Conservation (phyloP, 352 stramenopile genomes). For the Phytophthora pluvialis region DNA sequence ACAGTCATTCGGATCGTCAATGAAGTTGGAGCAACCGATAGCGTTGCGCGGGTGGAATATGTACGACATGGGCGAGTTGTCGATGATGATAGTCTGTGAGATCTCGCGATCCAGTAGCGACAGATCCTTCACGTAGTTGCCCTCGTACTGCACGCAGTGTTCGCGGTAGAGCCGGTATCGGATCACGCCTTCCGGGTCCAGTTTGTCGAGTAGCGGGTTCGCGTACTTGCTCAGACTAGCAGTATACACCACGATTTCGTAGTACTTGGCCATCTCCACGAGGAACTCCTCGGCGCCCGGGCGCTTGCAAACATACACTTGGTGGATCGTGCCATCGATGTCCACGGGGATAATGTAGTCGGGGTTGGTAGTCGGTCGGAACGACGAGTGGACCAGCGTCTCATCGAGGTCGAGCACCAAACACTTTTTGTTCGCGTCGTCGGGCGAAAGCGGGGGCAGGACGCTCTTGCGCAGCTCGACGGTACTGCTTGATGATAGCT, state of each 20-base stretch:
- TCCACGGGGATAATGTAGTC: conserved; percentile 98
- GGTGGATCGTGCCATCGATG: conserved; percentile 88
- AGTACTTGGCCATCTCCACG: conserved; percentile 94
- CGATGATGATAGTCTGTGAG: conserved; percentile 97
- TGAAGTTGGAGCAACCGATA: conserved; percentile 89
- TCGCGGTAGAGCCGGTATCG: conserved; percentile 92
- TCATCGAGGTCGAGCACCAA: conserved; percentile 97
- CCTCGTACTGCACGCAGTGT: conserved; percentile 96
- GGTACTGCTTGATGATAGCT: conserved; percentile 37
- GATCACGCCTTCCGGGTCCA: conserved; percentile 93
- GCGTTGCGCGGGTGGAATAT: conserved; percentile 96
- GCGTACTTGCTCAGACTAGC: conserved; percentile 98
- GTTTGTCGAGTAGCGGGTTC: conserved; percentile 95
- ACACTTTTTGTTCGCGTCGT: conserved; percentile 86
- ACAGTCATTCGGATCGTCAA: conserved; percentile 89
- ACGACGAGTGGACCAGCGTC: conserved; percentile 98
- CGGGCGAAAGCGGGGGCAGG: conserved; percentile 41
- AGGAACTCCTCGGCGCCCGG: conserved; percentile 97
- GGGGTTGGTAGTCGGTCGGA: conserved; percentile 92
- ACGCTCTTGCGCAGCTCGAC: conserved; percentile 71
- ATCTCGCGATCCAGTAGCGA: conserved; percentile 94
- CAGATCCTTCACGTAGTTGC: conserved; percentile 98
- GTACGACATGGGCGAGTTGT: conserved; percentile 99
- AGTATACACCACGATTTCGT: conserved; percentile 99
- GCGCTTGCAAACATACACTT: conserved; percentile 93